Evolutionary conservation across 768 basidiomycete species (phyloP).

Genomic region (Leucocoprinus leucothites): DNA sequence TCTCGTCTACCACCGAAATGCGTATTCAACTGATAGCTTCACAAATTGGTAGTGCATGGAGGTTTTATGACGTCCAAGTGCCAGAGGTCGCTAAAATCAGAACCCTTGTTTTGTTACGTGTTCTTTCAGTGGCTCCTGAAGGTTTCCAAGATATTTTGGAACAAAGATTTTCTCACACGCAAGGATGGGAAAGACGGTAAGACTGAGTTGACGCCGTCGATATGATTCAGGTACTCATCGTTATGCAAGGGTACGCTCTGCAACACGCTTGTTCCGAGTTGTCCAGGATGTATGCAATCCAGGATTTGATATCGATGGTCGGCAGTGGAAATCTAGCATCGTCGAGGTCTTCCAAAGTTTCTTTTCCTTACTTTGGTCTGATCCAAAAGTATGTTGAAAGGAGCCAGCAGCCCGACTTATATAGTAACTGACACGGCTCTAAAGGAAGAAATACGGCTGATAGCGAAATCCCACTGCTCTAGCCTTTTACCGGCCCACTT

Average conservation of each 20-base stretch:
- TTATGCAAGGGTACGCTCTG: slow-evolving; percentile 22
- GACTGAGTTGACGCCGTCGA: slow-evolving; percentile 10
- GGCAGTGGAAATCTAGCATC: slow-evolving; percentile 66
- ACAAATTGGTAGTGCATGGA: slow-evolving; percentile 52
- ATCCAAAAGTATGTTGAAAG: slow-evolving; percentile 46
- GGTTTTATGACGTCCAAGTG: slow-evolving; percentile 59
- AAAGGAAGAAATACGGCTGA: slow-evolving; percentile 67
- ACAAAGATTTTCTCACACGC: slow-evolving; percentile 30
- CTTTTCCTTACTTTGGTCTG: slow-evolving; percentile 63
- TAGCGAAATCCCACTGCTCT: slow-evolving; percentile 54
- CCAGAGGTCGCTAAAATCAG: slow-evolving; percentile 53
- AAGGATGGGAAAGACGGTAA: slow-evolving; percentile 53
- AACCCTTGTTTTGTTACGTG: slow-evolving; percentile 53
- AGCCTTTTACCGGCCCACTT: slow-evolving; percentile 66
- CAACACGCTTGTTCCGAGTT: slow-evolving; percentile 59
- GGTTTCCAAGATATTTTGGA: slow-evolving; percentile 54
- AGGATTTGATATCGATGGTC: slow-evolving; percentile 55
- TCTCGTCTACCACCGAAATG: neutral
- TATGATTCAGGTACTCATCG: too few species aligned
- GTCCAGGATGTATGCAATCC: slow-evolving; percentile 65
- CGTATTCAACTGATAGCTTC: neutral
- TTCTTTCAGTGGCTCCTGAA: slow-evolving; percentile 59
- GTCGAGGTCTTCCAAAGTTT: slow-evolving; percentile 56
- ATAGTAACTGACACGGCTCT: neutral
- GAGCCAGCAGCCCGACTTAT: neutral